These are phyloP conservation scores for Aspergillus sp. DNA, from an alignment of 2,329 filamentous ascomycete species.

Conservation along the genomic window DNA sequence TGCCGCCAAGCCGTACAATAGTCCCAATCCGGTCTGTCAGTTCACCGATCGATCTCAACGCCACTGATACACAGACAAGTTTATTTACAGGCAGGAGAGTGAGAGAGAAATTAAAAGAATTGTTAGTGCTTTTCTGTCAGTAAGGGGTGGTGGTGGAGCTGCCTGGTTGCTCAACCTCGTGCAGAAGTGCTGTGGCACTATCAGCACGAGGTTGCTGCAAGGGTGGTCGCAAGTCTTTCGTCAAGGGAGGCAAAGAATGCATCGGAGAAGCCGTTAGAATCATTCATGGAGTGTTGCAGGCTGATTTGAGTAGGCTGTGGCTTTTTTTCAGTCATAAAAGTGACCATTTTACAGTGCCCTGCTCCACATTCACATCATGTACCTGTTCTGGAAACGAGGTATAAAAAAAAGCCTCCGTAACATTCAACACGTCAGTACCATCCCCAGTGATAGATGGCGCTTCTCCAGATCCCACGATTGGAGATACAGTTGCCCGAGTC, in stretches of 20 bases:
- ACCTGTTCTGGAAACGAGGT: too few species aligned
- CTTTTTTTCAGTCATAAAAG: not conserved
- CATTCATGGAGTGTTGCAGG: not conserved
- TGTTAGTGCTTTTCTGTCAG: too few species aligned
- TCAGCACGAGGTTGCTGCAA: not conserved
- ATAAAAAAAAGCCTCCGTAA: not conserved
- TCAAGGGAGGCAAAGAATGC: constrained; percentile 1
- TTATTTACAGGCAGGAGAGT: too few species aligned
- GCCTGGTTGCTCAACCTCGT: too few species aligned
- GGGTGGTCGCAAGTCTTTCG: not conserved
- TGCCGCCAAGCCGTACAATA: too few species aligned
- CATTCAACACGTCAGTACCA: not conserved
- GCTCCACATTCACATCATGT: too few species aligned
- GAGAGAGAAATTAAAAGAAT: too few species aligned
- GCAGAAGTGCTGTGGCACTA: not conserved
- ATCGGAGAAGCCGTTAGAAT: not conserved
- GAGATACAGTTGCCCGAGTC: constrained; percentile 13
- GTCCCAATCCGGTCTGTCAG: too few species aligned
- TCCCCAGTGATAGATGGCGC: not conserved
- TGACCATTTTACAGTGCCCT: too few species aligned
- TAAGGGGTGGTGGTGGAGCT: too few species aligned
- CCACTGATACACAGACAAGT: too few species aligned
- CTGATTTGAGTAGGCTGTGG: not conserved
- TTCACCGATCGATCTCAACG: too few species aligned
- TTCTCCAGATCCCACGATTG: not conserved